A percentile compares a stretch with the other conserved stretches of the same genome.
These are phyloP conservation scores for Chaetomium globosum DNA, from an alignment of 2,329 filamentous ascomycete genomes.

Conservation along the genomic window DNA sequence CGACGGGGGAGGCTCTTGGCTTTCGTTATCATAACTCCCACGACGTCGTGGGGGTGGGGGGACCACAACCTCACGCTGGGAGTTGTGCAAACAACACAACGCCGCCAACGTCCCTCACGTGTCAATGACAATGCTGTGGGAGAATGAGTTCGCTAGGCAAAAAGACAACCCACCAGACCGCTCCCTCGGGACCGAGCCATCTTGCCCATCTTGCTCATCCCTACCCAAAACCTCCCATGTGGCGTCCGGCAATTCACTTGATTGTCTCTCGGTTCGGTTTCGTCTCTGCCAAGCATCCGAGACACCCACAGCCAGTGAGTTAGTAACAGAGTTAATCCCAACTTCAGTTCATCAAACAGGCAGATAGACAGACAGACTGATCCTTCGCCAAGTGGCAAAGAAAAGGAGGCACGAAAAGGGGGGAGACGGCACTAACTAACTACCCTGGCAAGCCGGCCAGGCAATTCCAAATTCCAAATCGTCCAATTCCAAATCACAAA, in stretches of 20 bases:
- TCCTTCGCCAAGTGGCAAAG: too few relatives aligned
- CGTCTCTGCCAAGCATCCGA: neutral
- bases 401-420: neutral
- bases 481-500: too few relatives aligned
- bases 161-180: neutral
- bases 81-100: neutral
- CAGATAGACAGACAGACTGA: too few relatives aligned
- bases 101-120: neutral
- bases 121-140: neutral
- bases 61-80: neutral
- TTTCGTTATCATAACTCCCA: neutral
- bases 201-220: neutral
- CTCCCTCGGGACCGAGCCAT: neutral
- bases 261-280: neutral
- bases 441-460: neutral
- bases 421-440: neutral
- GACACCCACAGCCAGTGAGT: neutral
- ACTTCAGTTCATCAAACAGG: too few relatives aligned
- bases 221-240: neutral
- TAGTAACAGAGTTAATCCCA: too few relatives aligned
- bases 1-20: neutral
- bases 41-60: neutral
- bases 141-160: neutral
- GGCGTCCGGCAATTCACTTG: conserved; percentile 5
- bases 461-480: too few relatives aligned